Conservation (phyloP, 2,329 filamentous ascomycete species). For the Spiromastix sp. region DNA sequence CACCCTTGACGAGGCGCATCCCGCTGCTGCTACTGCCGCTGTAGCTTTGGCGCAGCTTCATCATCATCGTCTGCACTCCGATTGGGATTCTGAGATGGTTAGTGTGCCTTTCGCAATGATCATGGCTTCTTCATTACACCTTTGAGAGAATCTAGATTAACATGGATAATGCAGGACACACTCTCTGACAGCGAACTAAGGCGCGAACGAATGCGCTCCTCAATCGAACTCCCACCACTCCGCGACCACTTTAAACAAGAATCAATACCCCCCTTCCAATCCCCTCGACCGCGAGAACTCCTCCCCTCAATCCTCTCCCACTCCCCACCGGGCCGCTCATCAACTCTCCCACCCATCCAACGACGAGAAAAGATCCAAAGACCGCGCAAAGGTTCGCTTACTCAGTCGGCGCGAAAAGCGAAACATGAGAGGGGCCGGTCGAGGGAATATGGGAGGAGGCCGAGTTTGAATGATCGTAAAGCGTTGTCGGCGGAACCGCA, state of each 20-base stretch:
- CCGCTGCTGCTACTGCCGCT: conserved; percentile 64
- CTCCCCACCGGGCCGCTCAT: conserved; percentile 77
- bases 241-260: conserved; percentile 62
- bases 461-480: conserved; percentile 68
- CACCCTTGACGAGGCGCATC: conserved; percentile 54
- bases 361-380: conserved; percentile 60
- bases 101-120: conserved; percentile 22
- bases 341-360: conserved; percentile 76
- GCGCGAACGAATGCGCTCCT: conserved; percentile 50
- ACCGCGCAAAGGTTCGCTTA: conserved; percentile 68
- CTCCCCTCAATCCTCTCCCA: conserved; percentile 72
- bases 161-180: conserved; percentile 46
- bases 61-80: conserved; percentile 62
- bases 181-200: conserved; percentile 60
- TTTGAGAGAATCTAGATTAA: conserved; percentile 14
- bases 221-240: conserved; percentile 64
- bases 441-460: conserved; percentile 60
- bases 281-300: conserved; percentile 57
- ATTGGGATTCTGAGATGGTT: conserved; percentile 71
- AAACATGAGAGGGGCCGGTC: conserved; percentile 77
- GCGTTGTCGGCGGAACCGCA: conserved; percentile 78
- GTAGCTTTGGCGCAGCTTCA: conserved; percentile 79
- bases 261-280: conserved; percentile 54
- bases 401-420: conserved; percentile 62
- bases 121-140: conserved; percentile 8